These are phyloP conservation scores for Raphanus sativus DNA, from an alignment of 345 rosid genomes.

Conservation along the genomic window DNA sequence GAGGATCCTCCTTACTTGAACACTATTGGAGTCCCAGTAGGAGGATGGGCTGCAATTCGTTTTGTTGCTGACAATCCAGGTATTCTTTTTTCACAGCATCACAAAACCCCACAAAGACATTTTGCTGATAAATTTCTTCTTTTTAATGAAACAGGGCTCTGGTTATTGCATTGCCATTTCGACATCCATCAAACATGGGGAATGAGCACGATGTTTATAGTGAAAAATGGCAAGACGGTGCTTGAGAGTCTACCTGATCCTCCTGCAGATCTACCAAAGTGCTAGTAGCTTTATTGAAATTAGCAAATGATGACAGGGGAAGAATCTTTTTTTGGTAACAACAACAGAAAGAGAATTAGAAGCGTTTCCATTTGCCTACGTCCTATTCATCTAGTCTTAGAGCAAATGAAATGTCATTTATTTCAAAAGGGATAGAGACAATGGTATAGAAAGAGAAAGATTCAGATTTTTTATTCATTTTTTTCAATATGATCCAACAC, in stretches of 20 bases:
- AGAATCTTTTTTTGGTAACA: neutral
- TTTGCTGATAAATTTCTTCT: slow-evolving; percentile 26
- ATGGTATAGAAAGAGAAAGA: slow-evolving; percentile 22
- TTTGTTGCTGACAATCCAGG: slow-evolving; percentile 82
- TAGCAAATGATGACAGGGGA: slow-evolving; percentile 18
- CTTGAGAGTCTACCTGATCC: slow-evolving; percentile 70
- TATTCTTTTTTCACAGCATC: slow-evolving; percentile 30
- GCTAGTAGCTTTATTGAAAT: slow-evolving; percentile 52
- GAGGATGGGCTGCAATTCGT: slow-evolving; percentile 93
- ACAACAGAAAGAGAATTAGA: no score
- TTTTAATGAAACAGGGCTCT: slow-evolving; percentile 52
- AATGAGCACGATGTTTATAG: slow-evolving; percentile 66
- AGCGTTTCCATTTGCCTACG: neutral
- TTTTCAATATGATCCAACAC: slow-evolving; percentile 3
- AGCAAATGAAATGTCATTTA: slow-evolving; percentile 16
- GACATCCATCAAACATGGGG: slow-evolving; percentile 86
- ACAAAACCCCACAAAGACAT: neutral
- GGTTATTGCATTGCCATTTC: slow-evolving; percentile 89
- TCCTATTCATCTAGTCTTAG: slow-evolving; percentile 3
- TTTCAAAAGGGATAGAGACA: slow-evolving; percentile 7
- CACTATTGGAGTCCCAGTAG: slow-evolving; percentile 86
- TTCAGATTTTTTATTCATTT: slow-evolving; percentile 13
- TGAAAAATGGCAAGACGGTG: slow-evolving; percentile 61
- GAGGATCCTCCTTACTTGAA: slow-evolving; percentile 84
- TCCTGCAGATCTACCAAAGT: slow-evolving; percentile 71